phyloP scores from a whole-genome alignment of 2,329 filamentous ascomycete genomes.

The Fusarium sacchari region DNA sequence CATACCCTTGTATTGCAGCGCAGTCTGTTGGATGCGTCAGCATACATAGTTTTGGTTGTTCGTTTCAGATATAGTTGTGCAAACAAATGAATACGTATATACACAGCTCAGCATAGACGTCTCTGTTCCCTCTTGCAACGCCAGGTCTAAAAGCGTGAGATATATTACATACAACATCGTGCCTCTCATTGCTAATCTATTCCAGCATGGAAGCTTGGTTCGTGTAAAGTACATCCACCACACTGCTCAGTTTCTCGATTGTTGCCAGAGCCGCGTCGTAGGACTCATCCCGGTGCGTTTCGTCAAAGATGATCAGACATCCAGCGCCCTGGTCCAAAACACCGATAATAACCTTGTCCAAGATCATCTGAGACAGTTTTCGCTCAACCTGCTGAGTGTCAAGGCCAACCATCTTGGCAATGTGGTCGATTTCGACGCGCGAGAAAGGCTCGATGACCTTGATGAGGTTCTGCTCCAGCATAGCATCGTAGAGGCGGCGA shows the following conservation, averaged over 20 bases:
- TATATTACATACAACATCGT: constrained; percentile 46
- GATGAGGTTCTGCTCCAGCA: constrained; percentile 99
- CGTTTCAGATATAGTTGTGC: constrained; percentile 12
- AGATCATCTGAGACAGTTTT: constrained; percentile 99
- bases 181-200: constrained; percentile 57
- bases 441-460: constrained; percentile 99
- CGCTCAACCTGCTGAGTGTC: constrained; percentile 97
- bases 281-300: constrained; percentile 89
- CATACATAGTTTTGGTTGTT: not conserved
- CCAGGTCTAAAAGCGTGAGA: constrained; percentile 45
- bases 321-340: constrained; percentile 98
- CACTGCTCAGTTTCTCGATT: constrained; percentile 95
- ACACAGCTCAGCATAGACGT: constrained; percentile 35
- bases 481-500: constrained; percentile 93
- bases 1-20: constrained; percentile 17
- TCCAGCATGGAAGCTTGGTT: constrained; percentile 97
- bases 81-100: constrained; percentile 19
- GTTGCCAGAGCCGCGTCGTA: constrained; percentile 95
- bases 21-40: not conserved
- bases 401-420: constrained; percentile 96
- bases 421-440: constrained; percentile 94
- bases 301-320: constrained; percentile 96
- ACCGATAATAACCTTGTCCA: constrained; percentile 98
- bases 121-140: constrained; percentile 44
- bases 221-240: constrained; percentile 96